Percentiles rank a stretch among this genome's conserved stretches.
Conservation (phyloP, 768 basidiomycete genomes). For the Auriscalpium orientale region DNA sequence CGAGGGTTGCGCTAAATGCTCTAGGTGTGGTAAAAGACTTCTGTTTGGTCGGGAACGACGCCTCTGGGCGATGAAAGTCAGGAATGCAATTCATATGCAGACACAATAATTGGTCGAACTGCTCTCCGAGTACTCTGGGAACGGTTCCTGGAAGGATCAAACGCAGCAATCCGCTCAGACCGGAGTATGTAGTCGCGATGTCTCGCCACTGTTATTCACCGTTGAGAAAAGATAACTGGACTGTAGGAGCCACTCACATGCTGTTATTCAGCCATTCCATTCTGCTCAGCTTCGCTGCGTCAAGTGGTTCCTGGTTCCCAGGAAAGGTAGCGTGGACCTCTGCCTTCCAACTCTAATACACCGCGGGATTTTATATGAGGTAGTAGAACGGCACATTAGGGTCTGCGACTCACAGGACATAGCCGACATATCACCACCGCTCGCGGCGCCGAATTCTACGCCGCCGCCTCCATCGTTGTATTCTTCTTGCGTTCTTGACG, state of each 20-base stretch:
- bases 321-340: slow-evolving; percentile 7
- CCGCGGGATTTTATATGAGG: slow-evolving; percentile 25
- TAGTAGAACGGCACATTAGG: slow-evolving; percentile 27
- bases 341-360: slow-evolving; percentile 4
- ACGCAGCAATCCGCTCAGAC: background rate
- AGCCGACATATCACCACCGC: too few species aligned
- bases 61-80: background rate
- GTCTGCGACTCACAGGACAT: too few species aligned
- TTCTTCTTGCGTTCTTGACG: too few species aligned
- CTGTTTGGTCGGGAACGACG: background rate
- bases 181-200: background rate
- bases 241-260: slow-evolving; percentile 5
- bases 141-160: background rate
- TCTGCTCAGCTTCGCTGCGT: background rate
- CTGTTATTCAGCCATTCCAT: slow-evolving; percentile 13
- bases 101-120: background rate
- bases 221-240: background rate
- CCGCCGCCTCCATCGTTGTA: too few species aligned
- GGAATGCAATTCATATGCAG: background rate
- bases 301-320: slow-evolving; percentile 7
- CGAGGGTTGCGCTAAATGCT: background rate
- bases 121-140: background rate
- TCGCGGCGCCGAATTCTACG: too few species aligned
- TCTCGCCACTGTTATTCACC: background rate
- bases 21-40: background rate